Evolutionary conservation across 306 rosid species (phyloP).

Genomic region (Morella rubra): DNA sequence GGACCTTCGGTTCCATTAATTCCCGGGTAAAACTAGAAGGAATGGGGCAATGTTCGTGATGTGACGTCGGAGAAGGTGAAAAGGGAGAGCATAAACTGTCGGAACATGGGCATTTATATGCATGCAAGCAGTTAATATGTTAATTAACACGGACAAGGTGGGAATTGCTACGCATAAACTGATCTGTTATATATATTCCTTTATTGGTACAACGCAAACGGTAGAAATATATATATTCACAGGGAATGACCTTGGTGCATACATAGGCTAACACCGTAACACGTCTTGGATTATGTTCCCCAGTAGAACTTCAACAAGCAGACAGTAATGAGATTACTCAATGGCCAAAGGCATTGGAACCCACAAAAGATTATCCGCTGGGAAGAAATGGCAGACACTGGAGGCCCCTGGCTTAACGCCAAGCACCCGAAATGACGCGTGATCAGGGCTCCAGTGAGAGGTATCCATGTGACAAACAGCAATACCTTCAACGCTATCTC

Average conservation of each 20-base stretch:
- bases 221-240: neutral
- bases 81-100: too few relatives aligned
- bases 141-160: too few relatives aligned
- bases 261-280: neutral
- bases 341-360: conserved; percentile 30
- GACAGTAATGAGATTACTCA: neutral
- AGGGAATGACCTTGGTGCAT: neutral
- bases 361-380: conserved; percentile 65
- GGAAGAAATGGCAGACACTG: conserved; percentile 83
- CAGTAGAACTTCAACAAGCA: neutral
- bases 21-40: too few relatives aligned
- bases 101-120: too few relatives aligned
- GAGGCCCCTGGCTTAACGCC: conserved; percentile 51
- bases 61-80: too few relatives aligned
- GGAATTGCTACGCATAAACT: neutral
- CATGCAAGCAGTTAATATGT: too few relatives aligned
- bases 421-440: conserved; percentile 63
- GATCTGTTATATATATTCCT: neutral
- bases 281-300: too few relatives aligned
- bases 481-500: conserved; percentile 59
- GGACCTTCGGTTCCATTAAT: too few relatives aligned
- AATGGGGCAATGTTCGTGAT: too few relatives aligned
- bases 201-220: neutral
- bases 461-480: conserved; percentile 83
- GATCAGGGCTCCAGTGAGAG: conserved; percentile 62